Evolutionary conservation across 805 yeast species (phyloP), one percentile per base, ranked within the genome.

Genomic region (Kluyveromyces aestuarii): DNA sequence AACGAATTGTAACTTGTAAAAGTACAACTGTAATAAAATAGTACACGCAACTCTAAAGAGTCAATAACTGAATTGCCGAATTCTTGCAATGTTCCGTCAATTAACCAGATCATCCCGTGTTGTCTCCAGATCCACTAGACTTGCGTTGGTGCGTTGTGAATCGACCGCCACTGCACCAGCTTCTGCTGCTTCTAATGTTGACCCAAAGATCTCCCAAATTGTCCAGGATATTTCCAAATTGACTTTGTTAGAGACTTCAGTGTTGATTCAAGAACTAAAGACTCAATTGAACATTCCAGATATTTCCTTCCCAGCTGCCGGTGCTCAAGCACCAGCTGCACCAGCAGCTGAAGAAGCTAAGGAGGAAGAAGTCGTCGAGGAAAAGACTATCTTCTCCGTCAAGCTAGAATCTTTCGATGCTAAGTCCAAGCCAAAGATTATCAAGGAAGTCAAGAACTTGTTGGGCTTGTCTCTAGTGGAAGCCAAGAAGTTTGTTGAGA

Each of bases 401-500:
- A 93, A 91, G 73, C 81, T 91, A 63, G 98, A 91, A 68, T 79
- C 91, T 40, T 90, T 93, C 61, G 99, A 93, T 61, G 80, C 98
- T 51, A 90, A 89, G 73, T 71, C 95, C 50, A 93, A 93, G 77
- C 96, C 99, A 52, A 93, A 93, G 84, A 81, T 93, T 69, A 93
- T 93, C 68, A 93, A 93, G 76, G 99, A 93, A 73, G 95, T 93
- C 60, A 93, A 93, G 76, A 77, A 84, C 52, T 74, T 91, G 64
- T 77, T 93, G 62, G 96, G 96, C 14, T 76, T 93, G 61, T 87
- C 96, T 7, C 77, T 93, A 59, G 99, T 93, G 52, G 98, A 93
- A 68, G 87, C 97, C 53, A 93, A 93, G 82, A 93, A 93, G 74
- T 87, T 93, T 57, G 99, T 93, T 50, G 99, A 93, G 75, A 72